Conservation (phyloP, 805 yeast species). For the Yarrowia bubula region DNA sequence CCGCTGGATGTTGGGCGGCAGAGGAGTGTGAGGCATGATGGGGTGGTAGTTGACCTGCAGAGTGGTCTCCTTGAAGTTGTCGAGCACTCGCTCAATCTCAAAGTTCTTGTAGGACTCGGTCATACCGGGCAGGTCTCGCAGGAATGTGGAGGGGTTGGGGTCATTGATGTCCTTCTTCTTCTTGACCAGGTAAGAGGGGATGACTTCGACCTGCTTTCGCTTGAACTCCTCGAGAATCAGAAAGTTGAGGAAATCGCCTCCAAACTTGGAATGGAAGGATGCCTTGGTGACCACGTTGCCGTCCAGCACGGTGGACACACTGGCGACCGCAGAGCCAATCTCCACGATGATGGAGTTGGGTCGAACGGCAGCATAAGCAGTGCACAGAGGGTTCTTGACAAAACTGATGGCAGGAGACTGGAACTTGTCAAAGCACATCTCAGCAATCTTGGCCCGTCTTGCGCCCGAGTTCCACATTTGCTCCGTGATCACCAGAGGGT, state of each 20-base stretch:
- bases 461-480: constrained; percentile 68
- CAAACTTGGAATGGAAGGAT: constrained; percentile 41
- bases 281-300: constrained; percentile 64
- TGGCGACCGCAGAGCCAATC: constrained; percentile 65
- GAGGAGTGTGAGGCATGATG: constrained; percentile 39
- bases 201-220: constrained; percentile 39
- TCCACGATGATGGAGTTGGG: constrained; percentile 78
- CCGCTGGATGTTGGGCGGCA: constrained; percentile 41
- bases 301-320: constrained; percentile 47
- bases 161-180: constrained; percentile 31
- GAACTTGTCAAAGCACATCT: constrained; percentile 71
- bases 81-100: constrained; percentile 45
- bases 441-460: constrained; percentile 56
- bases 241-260: constrained; percentile 78
- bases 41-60: constrained; percentile 44
- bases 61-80: constrained; percentile 50
- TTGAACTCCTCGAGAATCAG: constrained; percentile 55
- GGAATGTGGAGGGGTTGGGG: constrained; percentile 10
- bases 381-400: constrained; percentile 73
- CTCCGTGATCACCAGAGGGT: constrained; percentile 63
- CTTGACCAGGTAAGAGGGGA: constrained; percentile 41
- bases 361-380: constrained; percentile 50
- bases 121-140: constrained; percentile 37
- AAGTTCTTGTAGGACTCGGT: constrained; percentile 42
- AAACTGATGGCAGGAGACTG: constrained; percentile 75